phyloP scores from a whole-genome alignment of 768 basidiomycete species.

The Kwoniella newhampshirensis region DNA sequence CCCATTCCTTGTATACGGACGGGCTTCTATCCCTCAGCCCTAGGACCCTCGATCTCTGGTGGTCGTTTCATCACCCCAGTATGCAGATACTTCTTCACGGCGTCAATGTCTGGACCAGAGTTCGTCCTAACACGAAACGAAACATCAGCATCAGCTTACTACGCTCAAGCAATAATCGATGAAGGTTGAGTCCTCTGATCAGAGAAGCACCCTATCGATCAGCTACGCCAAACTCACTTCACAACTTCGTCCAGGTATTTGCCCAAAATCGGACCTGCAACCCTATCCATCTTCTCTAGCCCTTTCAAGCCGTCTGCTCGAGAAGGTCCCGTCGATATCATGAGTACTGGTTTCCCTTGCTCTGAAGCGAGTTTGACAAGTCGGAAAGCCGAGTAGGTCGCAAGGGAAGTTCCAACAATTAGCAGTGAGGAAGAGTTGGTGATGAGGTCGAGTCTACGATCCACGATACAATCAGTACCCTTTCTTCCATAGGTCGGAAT shows the following conservation, averaged over 20 bases:
- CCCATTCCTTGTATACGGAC: too few relatives aligned
- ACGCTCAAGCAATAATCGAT: background rate
- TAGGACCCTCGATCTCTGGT: slow-evolving; percentile 47
- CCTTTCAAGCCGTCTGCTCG: slow-evolving; percentile 68
- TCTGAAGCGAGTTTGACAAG: slow-evolving; percentile 77
- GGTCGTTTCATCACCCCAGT: slow-evolving; percentile 42
- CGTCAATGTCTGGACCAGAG: slow-evolving; percentile 38
- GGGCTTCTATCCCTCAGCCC: slow-evolving; percentile 49
- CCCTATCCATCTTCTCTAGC: slow-evolving; percentile 75
- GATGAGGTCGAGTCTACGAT: slow-evolving; percentile 15
- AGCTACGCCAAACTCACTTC: slow-evolving; percentile 28
- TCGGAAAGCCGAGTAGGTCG: slow-evolving; percentile 88
- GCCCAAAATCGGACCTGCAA: slow-evolving; percentile 70
- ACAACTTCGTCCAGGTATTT: slow-evolving; percentile 57
- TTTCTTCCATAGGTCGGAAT: too few relatives aligned
- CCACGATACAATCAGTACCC: background rate
- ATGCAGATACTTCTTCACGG: slow-evolving; percentile 37
- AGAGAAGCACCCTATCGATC: background rate
- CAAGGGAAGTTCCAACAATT: slow-evolving; percentile 83
- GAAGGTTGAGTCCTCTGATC: too few relatives aligned
- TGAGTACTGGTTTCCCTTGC: slow-evolving; percentile 70
- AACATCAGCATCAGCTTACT: slow-evolving; percentile 14
- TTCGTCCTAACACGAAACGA: slow-evolving; percentile 26
- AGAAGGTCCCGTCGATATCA: slow-evolving; percentile 85
- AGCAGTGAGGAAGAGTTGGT: slow-evolving; percentile 64